These are phyloP conservation scores for Sporobolomyces roseus DNA, from an alignment of 768 basidiomycete species.

Conservation along the genomic window DNA sequence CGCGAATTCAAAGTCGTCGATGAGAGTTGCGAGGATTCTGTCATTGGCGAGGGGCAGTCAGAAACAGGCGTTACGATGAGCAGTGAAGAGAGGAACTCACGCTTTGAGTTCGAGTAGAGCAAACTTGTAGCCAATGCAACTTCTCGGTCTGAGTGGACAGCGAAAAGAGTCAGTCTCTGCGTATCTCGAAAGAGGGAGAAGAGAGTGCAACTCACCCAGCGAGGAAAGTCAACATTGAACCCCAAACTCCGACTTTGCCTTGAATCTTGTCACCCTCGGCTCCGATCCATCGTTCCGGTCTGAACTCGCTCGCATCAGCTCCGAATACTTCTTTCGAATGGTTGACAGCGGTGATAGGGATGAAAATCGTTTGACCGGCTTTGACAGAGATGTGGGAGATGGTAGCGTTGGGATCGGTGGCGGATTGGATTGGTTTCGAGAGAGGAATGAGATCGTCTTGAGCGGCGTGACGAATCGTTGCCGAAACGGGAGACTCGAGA, in stretches of 20 bases:
- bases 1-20: constrained; percentile 32
- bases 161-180: not conserved
- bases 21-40: constrained; percentile 34
- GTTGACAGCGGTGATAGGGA: constrained; percentile 63
- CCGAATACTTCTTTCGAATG: constrained; percentile 61
- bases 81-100: not conserved
- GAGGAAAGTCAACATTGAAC: constrained; percentile 47
- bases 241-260: constrained; percentile 55
- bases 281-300: constrained; percentile 59
- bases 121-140: constrained; percentile 37
- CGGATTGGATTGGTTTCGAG: constrained; percentile 38
- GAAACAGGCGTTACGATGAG: not conserved
- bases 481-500: constrained; percentile 75
- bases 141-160: constrained; percentile 16
- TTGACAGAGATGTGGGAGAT: constrained; percentile 49
- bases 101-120: constrained; percentile 28
- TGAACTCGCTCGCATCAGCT: constrained; percentile 61
- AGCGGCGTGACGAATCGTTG: constrained; percentile 69
- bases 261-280: constrained; percentile 47
- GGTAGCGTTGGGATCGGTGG: not conserved
- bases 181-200: not conserved
- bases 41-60: not conserved
- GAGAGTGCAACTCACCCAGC: constrained; percentile 9
- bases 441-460: constrained; percentile 74
- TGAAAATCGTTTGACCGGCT: constrained; percentile 59